Conservation (phyloP, 2,329 filamentous ascomycete genomes). For the Dactylellina leptospora region DNA sequence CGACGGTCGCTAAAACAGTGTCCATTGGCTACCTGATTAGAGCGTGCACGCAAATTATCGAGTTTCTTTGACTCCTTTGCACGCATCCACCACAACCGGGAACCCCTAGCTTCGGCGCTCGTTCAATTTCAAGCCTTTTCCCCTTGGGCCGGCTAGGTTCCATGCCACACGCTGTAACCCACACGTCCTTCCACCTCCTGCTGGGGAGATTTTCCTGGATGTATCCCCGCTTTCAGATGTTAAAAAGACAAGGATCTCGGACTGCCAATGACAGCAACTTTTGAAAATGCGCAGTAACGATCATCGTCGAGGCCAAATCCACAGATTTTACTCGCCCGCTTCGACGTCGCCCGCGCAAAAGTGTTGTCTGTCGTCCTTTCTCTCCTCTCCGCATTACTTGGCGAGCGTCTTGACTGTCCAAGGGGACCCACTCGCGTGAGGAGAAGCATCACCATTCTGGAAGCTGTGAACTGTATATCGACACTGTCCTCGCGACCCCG, state of each 20-base stretch:
- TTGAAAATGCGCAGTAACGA: not conserved
- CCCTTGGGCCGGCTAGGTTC: conserved; percentile 25
- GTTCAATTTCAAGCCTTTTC: conserved; percentile 24
- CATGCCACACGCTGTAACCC: conserved; percentile 38
- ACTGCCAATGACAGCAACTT: conserved; percentile 8
- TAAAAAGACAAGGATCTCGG: conserved; percentile 44
- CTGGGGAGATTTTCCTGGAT: conserved; percentile 8
- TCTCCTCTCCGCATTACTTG: conserved; percentile 36
- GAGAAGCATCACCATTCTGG: conserved; percentile 25
- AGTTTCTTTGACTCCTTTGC: conserved; percentile 19
- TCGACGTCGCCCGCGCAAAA: conserved; percentile 1
- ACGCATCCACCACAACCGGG: conserved; percentile 11
- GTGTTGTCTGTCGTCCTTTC: conserved; percentile 43
- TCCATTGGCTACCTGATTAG: conserved; percentile 51
- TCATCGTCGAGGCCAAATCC: conserved; percentile 15
- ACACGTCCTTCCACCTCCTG: conserved; percentile 10
- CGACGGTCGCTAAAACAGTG: conserved; percentile 41
- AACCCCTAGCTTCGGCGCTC: conserved; percentile 46
- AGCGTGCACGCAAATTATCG: conserved; percentile 32
- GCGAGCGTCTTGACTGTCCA: conserved; percentile 22
- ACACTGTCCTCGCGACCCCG: conserved; percentile 29
- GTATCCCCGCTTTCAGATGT: conserved; percentile 52
- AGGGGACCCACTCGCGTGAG: conserved; percentile 25
- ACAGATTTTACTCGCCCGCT: conserved; percentile 7
- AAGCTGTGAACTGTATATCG: conserved; percentile 24